Percentiles rank a stretch among this genome's conserved stretches.
Conservation (phyloP, 1,139 yeast species). For the Ogataea hybrid region DNA sequence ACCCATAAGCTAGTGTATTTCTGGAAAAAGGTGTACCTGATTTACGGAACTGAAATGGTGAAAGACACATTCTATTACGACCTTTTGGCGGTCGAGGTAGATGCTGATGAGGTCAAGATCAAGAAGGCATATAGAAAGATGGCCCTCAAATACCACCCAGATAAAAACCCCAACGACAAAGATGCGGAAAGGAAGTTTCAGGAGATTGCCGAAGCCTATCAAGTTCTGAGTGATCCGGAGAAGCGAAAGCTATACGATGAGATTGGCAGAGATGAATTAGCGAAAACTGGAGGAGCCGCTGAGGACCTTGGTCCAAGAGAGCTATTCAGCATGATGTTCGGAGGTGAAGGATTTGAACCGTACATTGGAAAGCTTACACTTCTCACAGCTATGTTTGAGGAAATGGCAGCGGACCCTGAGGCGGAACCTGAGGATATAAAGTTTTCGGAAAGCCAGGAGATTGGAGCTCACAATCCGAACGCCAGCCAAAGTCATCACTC, state of each 20-base stretch:
- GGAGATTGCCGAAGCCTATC: conserved; percentile 75
- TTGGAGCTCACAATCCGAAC: conserved; percentile 8
- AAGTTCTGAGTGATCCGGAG: conserved; percentile 73
- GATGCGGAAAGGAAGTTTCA: conserved; percentile 58
- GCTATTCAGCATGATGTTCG: conserved; percentile 82
- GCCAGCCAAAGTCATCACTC: conserved; percentile 14
- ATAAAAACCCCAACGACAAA: conserved; percentile 88
- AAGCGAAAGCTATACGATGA: conserved; percentile 78
- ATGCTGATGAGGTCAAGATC: conserved; percentile 79
- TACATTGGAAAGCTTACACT: conserved; percentile 77
- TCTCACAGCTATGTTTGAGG: conserved; percentile 56
- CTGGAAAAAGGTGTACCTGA: too few species aligned
- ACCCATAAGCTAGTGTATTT: too few species aligned
- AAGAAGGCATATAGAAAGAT: conserved; percentile 91
- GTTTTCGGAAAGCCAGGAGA: conserved; percentile 13
- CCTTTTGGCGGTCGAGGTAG: conserved; percentile 59
- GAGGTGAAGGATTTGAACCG: conserved; percentile 87
- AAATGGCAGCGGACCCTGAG: conserved; percentile 44
- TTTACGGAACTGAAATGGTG: conserved; percentile 54
- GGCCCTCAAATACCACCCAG: conserved; percentile 91
- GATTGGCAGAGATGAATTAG: conserved; percentile 70
- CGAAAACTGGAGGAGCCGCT: conserved; percentile 49
- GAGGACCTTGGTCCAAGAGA: conserved; percentile 82
- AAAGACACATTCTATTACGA: conserved; percentile 92
- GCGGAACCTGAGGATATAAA: conserved; percentile 15